phyloP scores from a whole-genome alignment of 768 basidiomycete species.

The Plicaturopsis crispa region DNA sequence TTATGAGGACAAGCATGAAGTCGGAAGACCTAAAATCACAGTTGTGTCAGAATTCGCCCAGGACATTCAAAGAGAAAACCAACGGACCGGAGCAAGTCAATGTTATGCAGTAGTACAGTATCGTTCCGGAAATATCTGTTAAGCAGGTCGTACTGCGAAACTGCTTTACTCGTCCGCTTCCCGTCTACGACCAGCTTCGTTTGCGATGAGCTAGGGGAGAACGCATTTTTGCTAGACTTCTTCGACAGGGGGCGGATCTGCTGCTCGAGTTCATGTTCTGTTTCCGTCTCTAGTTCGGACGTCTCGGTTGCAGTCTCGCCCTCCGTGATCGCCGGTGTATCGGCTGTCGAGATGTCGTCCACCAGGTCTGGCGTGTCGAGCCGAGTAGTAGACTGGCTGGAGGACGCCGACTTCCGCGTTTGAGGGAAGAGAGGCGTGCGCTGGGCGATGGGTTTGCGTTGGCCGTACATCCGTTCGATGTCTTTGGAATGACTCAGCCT shows the following conservation, averaged over 20 bases:
- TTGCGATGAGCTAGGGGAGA: too few species aligned
- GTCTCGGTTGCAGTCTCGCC: constrained; percentile 71
- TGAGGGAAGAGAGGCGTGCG: constrained; percentile 54
- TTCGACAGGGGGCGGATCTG: too few species aligned
- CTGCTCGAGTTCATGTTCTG: constrained; percentile 40
- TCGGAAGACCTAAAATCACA: constrained; percentile 63
- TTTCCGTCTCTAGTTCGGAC: constrained; percentile 53
- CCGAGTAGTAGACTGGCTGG: constrained; percentile 4
- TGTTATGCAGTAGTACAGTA: constrained; percentile 66
- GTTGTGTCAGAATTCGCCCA: constrained; percentile 15
- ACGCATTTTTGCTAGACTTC: constrained; percentile 15
- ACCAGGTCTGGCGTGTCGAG: constrained; percentile 10
- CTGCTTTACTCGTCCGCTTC: constrained; percentile 23
- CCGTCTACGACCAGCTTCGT: too few species aligned
- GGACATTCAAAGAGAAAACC: constrained; percentile 2
- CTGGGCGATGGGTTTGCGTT: constrained; percentile 83
- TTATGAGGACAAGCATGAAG: constrained; percentile 67
- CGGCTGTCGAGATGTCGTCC: too few species aligned
- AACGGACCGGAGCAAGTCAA: constrained; percentile 79
- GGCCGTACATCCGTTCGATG: constrained; percentile 90
- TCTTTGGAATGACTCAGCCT: constrained; percentile 37
- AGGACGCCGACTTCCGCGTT: too few species aligned
- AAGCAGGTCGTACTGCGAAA: constrained; percentile 84
- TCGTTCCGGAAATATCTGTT: constrained; percentile 90
- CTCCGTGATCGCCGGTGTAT: constrained; percentile 62